A percentile compares a stretch with the other conserved stretches of the same genome.
Evolutionary conservation across 371 early-diverging fungal species (phyloP).

Genomic region (Mucor velutinosus): DNA sequence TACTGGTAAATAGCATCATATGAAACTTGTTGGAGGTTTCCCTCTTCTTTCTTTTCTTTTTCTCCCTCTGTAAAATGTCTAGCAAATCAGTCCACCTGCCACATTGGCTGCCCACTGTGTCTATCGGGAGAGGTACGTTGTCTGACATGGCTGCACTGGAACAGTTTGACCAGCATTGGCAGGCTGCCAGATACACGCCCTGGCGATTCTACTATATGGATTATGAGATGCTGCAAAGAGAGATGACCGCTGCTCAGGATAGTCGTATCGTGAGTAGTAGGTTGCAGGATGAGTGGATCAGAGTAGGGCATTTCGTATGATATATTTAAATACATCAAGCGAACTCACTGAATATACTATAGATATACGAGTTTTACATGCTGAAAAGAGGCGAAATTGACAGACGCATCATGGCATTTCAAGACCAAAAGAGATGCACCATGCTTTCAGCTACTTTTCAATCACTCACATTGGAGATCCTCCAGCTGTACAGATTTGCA

Average conservation of each 20-base stretch:
- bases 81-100: slow-evolving; percentile 1
- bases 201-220: slow-evolving; percentile 24
- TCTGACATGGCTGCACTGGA: slow-evolving; percentile 6
- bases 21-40: background rate
- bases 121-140: background rate
- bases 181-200: background rate
- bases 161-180: slow-evolving; percentile 18
- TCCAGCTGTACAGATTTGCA: slow-evolving; percentile 15
- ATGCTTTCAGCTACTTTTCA: background rate
- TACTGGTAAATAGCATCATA: background rate
- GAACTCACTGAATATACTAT: background rate
- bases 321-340: too few species aligned
- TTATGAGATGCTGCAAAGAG: slow-evolving; percentile 1
- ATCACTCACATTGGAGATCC: slow-evolving; percentile 11
- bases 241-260: background rate
- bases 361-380: slow-evolving; percentile 23
- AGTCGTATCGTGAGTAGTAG: background rate
- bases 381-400: slow-evolving; percentile 24
- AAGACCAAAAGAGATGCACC: background rate
- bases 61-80: background rate
- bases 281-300: slow-evolving; percentile 17
- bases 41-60: background rate
- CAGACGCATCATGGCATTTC: slow-evolving; percentile 7
- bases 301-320: slow-evolving; percentile 2
- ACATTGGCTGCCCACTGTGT: slow-evolving; percentile 10